These are phyloP conservation scores for Trichoderma orchidacearum DNA, from an alignment of 495 filamentous ascomycete genomes.

Conservation along the genomic window DNA sequence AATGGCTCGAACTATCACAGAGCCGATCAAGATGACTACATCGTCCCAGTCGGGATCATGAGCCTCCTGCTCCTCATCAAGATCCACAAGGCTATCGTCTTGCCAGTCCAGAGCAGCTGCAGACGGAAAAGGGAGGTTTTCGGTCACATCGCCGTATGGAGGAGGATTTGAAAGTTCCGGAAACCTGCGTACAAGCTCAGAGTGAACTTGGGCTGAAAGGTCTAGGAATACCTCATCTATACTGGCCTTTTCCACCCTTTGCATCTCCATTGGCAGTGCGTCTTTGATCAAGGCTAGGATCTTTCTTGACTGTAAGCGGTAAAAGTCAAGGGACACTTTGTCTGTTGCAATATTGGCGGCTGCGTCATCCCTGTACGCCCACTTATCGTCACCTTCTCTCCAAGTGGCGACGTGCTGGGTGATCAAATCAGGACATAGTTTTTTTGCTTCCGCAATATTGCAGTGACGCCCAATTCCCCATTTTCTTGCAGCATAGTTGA, in stretches of 20 bases:
- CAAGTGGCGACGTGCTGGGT: conserved; percentile 93
- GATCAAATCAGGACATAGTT: conserved; percentile 72
- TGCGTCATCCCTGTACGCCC: conserved; percentile 82
- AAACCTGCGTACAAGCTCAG: conserved; percentile 61
- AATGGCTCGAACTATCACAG: conserved; percentile 74
- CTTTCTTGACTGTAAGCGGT: conserved; percentile 69
- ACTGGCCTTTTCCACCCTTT: conserved; percentile 79
- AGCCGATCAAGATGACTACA: conserved; percentile 69
- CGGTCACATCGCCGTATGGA: conserved; percentile 57
- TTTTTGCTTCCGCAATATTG: conserved; percentile 68
- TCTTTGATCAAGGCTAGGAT: conserved; percentile 77
- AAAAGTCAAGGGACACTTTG: conserved; percentile 90
- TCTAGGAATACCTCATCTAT: conserved; percentile 90
- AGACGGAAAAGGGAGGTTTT: conserved; percentile 59
- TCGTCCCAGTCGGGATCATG: conserved; percentile 95
- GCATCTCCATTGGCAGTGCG: conserved; percentile 43
- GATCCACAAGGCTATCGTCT: conserved; percentile 62
- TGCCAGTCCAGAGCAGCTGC: conserved; percentile 70
- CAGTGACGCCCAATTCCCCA: conserved; percentile 68
- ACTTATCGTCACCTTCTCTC: conserved; percentile 77
- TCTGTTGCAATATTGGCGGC: conserved; percentile 63
- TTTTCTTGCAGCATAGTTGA: conserved; percentile 83
- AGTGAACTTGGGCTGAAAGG: conserved; percentile 68
- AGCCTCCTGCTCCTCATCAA: conserved; percentile 60
- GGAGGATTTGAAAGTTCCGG: conserved; percentile 52